Evolutionary conservation across 768 basidiomycete species (phyloP).

Genomic region (Krasilnikovozyma curviuscula): DNA sequence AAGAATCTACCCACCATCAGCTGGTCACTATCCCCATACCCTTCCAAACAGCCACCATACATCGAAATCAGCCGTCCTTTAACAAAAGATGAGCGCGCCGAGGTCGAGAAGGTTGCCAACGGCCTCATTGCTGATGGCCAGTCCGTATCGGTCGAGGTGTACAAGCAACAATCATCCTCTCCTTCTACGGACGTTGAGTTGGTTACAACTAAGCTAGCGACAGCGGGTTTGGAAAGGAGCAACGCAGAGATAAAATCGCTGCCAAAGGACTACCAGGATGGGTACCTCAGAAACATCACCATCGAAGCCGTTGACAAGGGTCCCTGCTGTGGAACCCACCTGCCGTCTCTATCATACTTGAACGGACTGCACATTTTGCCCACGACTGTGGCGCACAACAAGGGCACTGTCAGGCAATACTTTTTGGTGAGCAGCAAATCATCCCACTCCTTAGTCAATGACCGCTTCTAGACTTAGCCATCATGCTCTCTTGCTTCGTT

Average conservation of each 20-base stretch:
- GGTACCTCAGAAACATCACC: constrained; percentile 49
- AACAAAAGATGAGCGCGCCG: constrained; percentile 40
- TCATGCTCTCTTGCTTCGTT: too few relatives aligned
- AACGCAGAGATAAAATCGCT: too few relatives aligned
- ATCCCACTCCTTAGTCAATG: too few relatives aligned
- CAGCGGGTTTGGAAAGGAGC: neutral
- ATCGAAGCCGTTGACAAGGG: constrained; percentile 69
- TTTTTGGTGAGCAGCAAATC: too few relatives aligned
- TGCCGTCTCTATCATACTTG: constrained; percentile 39
- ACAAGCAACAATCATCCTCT: constrained; percentile 26
- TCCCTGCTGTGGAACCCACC: constrained; percentile 69
- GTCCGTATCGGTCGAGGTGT: constrained; percentile 53
- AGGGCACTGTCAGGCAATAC: too few relatives aligned
- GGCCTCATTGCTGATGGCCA: constrained; percentile 49
- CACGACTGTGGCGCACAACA: too few relatives aligned
- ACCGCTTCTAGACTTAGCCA: too few relatives aligned
- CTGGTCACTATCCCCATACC: constrained; percentile 56
- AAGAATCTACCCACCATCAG: constrained; percentile 49
- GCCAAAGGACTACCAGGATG: constrained; percentile 27
- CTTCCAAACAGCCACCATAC: constrained; percentile 45
- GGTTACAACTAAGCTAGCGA: neutral
- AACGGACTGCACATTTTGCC: constrained; percentile 54
- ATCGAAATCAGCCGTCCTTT: constrained; percentile 56
- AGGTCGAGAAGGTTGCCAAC: constrained; percentile 47
- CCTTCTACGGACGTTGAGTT: neutral